A percentile compares a stretch with the other conserved stretches of the same genome.
Evolutionary conservation across 306 rosid genomes (phyloP).

Genomic region (Coriaria nepalensis): DNA sequence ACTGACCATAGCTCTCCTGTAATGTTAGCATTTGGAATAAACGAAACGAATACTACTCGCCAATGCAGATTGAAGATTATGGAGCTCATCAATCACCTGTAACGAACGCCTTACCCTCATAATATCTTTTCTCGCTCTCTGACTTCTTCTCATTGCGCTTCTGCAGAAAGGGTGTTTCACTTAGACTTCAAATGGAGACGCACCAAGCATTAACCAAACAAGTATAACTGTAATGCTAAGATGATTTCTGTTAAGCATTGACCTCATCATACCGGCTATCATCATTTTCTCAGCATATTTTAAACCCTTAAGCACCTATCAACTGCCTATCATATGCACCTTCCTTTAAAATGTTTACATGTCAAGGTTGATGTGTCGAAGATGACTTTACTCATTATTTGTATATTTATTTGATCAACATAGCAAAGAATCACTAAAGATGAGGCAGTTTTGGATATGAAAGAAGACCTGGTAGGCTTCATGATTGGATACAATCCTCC

Average conservation of each 20-base stretch:
- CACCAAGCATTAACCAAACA: neutral
- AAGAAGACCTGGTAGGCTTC: conserved; percentile 78
- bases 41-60: neutral
- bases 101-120: conserved; percentile 49
- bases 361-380: too few relatives aligned
- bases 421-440: neutral
- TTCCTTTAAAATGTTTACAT: too few relatives aligned
- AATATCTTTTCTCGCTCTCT: conserved; percentile 74
- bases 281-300: too few relatives aligned
- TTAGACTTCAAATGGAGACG: neutral
- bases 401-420: too few relatives aligned
- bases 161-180: conserved; percentile 24
- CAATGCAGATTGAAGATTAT: neutral
- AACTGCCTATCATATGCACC: too few relatives aligned
- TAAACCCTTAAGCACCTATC: too few relatives aligned
- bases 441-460: conserved; percentile 1
- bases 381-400: too few relatives aligned
- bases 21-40: too few relatives aligned
- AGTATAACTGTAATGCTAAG: too few relatives aligned
- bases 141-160: conserved; percentile 80
- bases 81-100: conserved; percentile 45
- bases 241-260: too few relatives aligned
- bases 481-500: conserved; percentile 75
- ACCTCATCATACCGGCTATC: too few relatives aligned
- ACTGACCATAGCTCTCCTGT: too few relatives aligned